Evolutionary conservation across 1,284 basidiomycete genomes (phyloP), one percentile per base, ranked within the genome.

Genomic region (Microbotryum violaceum): DNA sequence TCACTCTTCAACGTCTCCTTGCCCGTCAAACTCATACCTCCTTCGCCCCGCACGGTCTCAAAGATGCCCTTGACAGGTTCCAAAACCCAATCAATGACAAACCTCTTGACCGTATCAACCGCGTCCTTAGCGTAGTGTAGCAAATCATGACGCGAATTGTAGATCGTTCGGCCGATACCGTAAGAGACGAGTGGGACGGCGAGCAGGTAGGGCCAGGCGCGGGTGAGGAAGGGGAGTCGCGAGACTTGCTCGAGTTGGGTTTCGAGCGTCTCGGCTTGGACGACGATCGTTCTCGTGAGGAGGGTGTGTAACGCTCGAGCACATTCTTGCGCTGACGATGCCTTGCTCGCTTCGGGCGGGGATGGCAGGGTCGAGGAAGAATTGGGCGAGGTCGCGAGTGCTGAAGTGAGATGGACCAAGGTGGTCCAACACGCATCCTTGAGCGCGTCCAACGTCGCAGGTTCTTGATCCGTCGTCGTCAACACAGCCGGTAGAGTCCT

Each of bases 1-100:
- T 94, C 91, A 7, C 89, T 87, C 25, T 81, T 79, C 16, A 94
- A 82, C 50, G 85, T 88, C 72, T 91, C 86, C 63, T 81, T 81
- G 58, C 83, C 83, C 51, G 93, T 82, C 51, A 94, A 83, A 10
- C 75, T 73, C 51, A 89, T 79, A 31, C 83, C 83, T 33, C 84
- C 84, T 45, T 84, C 83, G 2, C 89, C 89, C 7, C 85, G 80
- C 27, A 97, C 83, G 0, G 94, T 97, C 70, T 85, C 84, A 10
- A 90, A 74, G 25, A 97, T 85, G 14, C 85, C 88, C 56, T 82
- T 81, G n/a, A 93, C 73, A 0, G 94, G 94, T 65, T 92, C 88
- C 64, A 93, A 77, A 3, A 97, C 79, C 89, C 92, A 97, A 57
- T 85, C 86, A 27, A 83, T 78, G 69, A 91, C 78, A 75, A 97